Evolutionary conservation across 2,329 filamentous ascomycete species (phyloP).

Genomic region (Phoma herbarum): DNA sequence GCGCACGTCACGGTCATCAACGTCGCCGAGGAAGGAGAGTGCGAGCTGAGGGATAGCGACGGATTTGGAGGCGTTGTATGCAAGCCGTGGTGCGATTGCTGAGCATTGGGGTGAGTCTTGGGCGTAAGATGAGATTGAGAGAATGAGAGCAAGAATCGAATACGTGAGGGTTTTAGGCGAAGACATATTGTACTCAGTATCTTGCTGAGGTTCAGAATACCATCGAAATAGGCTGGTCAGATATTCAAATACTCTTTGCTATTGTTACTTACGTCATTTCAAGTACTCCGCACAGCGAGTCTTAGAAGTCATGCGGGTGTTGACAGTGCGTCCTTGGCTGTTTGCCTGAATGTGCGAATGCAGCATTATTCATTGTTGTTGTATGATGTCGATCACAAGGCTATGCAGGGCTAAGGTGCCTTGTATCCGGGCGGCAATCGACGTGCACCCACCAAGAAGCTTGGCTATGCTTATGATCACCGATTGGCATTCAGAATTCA

Average conservation of each 20-base stretch:
- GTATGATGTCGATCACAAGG: conserved; percentile 2
- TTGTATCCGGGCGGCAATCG: background rate
- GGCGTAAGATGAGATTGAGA: background rate
- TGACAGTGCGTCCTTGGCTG: background rate
- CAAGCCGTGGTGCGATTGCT: background rate
- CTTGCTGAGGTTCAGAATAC: background rate
- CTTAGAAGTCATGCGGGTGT: background rate
- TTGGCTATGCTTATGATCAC: conserved; percentile 4
- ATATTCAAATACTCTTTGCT: background rate
- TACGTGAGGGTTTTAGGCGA: background rate
- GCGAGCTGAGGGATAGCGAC: background rate
- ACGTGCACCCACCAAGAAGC: background rate
- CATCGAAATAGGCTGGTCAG: background rate
- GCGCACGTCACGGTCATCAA: background rate
- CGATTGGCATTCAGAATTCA: background rate
- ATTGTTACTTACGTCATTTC: background rate
- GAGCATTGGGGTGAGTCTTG: conserved; percentile 5
- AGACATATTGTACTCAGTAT: background rate
- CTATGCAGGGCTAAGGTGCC: conserved; percentile 3
- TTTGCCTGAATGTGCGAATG: background rate
- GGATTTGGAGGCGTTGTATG: conserved; percentile 5
- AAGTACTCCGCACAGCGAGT: background rate
- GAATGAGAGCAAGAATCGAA: background rate
- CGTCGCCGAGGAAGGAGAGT: background rate
- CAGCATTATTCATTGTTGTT: background rate